These are phyloP conservation scores for Boletus sp. DNA, from an alignment of 1,284 basidiomycete species.

Conservation along the genomic window DNA sequence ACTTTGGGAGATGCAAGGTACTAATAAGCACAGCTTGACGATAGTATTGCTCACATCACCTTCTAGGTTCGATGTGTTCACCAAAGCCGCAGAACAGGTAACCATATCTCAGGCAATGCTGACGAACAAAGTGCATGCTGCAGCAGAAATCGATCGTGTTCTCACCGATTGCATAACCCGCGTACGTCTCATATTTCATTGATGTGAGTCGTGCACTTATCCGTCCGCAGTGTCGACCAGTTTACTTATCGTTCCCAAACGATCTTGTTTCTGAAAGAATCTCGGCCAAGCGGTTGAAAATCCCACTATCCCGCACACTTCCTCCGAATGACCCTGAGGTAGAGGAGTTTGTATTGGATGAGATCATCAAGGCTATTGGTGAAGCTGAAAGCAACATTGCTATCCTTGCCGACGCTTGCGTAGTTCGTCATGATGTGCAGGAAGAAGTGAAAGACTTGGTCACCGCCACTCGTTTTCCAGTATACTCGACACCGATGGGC, in stretches of 20 bases:
- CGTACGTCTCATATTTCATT: slow-evolving; percentile 34
- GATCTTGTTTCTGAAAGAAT: slow-evolving; percentile 76
- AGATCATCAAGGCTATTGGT: slow-evolving; percentile 64
- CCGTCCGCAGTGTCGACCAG: slow-evolving; percentile 65
- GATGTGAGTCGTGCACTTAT: background rate
- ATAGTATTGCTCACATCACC: slow-evolving; percentile 3
- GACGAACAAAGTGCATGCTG: slow-evolving; percentile 50
- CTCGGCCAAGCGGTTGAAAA: slow-evolving; percentile 60
- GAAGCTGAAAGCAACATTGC: slow-evolving; percentile 63
- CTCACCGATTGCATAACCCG: slow-evolving; percentile 68
- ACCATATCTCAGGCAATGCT: slow-evolving; percentile 68
- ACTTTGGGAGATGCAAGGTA: slow-evolving; percentile 82
- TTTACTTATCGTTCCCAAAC: slow-evolving; percentile 86
- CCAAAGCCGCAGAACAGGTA: slow-evolving; percentile 73
- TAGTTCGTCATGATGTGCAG: slow-evolving; percentile 74
- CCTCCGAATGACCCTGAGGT: slow-evolving; percentile 56
- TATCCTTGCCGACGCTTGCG: slow-evolving; percentile 87
- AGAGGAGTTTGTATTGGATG: slow-evolving; percentile 70
- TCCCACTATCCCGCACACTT: slow-evolving; percentile 51
- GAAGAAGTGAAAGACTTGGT: slow-evolving; percentile 69
- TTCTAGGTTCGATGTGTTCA: slow-evolving; percentile 71
- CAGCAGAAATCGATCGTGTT: slow-evolving; percentile 76
- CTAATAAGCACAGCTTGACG: background rate
- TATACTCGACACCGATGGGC: slow-evolving; percentile 85
- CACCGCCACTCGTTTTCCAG: slow-evolving; percentile 68